Base-by-base conservation (phyloP, 1,284 basidiomycete genomes). In the Malassezia brasiliensis region DNA sequence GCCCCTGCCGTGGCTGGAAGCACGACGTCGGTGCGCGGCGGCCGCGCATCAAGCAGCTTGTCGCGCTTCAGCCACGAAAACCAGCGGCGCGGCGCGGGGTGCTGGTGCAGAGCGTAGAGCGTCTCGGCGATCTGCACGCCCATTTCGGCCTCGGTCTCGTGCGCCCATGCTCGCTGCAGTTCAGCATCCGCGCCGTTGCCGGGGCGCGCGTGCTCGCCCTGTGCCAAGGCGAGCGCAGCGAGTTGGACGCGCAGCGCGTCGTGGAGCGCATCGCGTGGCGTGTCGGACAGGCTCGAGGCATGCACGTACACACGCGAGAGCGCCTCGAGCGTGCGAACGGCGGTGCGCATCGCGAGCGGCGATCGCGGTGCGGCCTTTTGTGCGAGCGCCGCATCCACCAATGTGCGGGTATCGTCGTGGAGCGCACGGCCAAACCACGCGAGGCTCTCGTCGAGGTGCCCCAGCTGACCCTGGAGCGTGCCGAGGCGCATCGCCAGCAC, bases 51-150 rank as follows among this genome's bases (percentile, higher is more conserved):
- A 10, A 28, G 32, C n/a, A 36, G 20, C 37, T 19, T 14, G 32
- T 41, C 52, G 30, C 31, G 37, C 25, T 17, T 17, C 20, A 14
- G 9, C 52, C 52, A 49, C 17, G 47, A 17, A 11, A 34, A 28
- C 36, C 38, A 38, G 19, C 19, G 28, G 19, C n/a, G 37, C 7
- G n/a, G 30, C 46, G 15, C 25, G 8, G 25, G 32, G 37, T 25
- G 35, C 37, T n/a, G 36, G 17, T 50, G 44, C 28, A 72, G 55
- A 5, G 63, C 69, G 31, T 56, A 67, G 17, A 68, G 50, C 1
- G 69, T 72, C 40, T 72, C 68, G 22, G 67, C 69, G 1, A 70
- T 42, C 39, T 72, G 67, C 35, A 69, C 50, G 28, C 56, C 48
- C 3, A 65, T 34, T 39, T 69, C 52, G 4, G 58, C 60, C n/a